phyloP scores from a whole-genome alignment of 768 basidiomycete genomes.

The Multifurca ochricompacta region DNA sequence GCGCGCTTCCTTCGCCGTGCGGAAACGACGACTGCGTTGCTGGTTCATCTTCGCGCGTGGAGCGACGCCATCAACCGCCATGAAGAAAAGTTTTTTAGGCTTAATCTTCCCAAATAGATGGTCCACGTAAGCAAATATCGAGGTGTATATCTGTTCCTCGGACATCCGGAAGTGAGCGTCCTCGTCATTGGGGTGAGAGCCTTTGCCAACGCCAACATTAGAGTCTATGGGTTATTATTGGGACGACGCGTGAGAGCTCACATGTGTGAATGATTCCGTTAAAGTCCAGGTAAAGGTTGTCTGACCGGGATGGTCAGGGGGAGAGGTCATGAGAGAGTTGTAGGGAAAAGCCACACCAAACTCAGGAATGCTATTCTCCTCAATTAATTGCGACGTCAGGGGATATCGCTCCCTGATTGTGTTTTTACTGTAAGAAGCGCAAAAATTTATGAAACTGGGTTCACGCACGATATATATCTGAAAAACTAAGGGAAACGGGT shows the following conservation, averaged over 20 bases:
- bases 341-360: conserved; percentile 54
- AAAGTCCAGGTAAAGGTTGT: conserved; percentile 91
- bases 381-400: conserved; percentile 93
- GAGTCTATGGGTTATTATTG: not conserved
- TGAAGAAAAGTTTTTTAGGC: conserved; percentile 95
- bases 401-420: conserved; percentile 87
- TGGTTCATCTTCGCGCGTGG: conserved; percentile 99
- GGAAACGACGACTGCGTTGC: conserved; percentile 87
- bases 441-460: not conserved
- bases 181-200: conserved; percentile 95
- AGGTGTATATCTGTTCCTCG: conserved; percentile 95
- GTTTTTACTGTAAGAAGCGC: conserved; percentile 8
- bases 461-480: conserved; percentile 84
- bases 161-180: conserved; percentile 93
- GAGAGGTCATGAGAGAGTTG: not conserved
- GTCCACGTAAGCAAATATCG: conserved; percentile 95
- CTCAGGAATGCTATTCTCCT: conserved; percentile 98
- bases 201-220: conserved; percentile 24
- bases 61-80: conserved; percentile 97
- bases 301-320: conserved; percentile 31
- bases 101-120: conserved; percentile 96
- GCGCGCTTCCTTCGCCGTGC: conserved; percentile 88
- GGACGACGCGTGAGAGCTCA: conserved; percentile 20
- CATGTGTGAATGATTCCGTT: conserved; percentile 91
- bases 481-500: conserved; percentile 61